Conservation (phyloP, 2,329 filamentous ascomycete species). For the Fusarium lyarnte region DNA sequence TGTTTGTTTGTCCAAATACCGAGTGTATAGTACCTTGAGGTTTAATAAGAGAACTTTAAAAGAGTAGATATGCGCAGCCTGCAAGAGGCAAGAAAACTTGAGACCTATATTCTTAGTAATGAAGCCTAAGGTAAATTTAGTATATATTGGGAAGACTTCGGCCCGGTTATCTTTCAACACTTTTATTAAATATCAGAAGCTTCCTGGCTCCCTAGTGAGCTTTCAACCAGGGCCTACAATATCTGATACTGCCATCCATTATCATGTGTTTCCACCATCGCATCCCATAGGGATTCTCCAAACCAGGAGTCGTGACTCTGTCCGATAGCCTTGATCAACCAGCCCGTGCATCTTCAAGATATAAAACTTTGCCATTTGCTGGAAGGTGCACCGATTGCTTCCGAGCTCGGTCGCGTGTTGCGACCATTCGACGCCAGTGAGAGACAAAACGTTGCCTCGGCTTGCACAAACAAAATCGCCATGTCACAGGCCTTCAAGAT, state of each 20-base stretch:
- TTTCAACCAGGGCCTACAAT: not conserved
- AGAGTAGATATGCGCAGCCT: constrained; percentile 14
- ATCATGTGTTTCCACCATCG: not conserved
- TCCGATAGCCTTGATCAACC: not conserved
- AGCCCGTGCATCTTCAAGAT: not conserved
- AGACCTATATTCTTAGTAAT: not conserved
- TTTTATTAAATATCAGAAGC: not conserved
- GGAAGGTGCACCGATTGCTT: not conserved
- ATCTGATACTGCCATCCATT: not conserved
- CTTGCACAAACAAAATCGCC: not conserved
- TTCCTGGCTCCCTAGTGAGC: not conserved
- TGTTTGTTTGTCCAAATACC: constrained; percentile 33
- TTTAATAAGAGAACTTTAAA: constrained; percentile 19
- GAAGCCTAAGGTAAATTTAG: not conserved
- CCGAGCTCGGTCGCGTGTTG: no score
- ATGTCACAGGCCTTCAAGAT: not conserved
- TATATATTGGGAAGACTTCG: not conserved
- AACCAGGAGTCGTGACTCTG: not conserved
- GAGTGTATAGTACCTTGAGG: constrained; percentile 34
- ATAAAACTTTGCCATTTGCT: not conserved
- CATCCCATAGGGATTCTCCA: not conserved
- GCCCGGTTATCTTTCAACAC: not conserved
- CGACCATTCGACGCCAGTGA: no score
- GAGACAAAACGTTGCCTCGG: not conserved
- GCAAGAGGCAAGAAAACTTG: not conserved